phyloP scores from a whole-genome alignment of 75 land plant genomes.

The Cryptomeria japonica region DNA sequence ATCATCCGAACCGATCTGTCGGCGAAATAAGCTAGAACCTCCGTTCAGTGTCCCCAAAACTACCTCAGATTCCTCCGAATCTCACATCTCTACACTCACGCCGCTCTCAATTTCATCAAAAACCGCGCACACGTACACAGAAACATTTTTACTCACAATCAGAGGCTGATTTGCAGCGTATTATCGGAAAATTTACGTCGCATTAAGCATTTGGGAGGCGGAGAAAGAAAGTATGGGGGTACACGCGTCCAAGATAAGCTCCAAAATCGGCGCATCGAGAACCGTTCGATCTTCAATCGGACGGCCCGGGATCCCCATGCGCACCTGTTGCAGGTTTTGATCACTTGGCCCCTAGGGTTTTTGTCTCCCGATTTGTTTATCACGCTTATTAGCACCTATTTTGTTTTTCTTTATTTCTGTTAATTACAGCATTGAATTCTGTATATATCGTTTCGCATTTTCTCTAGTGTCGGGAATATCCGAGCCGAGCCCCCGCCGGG shows the following conservation, averaged over 20 bases:
- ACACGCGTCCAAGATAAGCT: conserved; percentile 14
- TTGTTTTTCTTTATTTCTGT: not conserved
- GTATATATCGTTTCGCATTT: not conserved
- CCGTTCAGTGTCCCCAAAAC: not conserved
- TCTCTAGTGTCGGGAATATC: conserved; percentile 4
- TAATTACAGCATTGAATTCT: not conserved
- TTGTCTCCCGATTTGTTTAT: not conserved
- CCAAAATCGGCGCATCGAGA: not conserved
- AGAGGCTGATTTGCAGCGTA: not conserved
- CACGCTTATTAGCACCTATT: not conserved
- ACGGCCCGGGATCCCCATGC: not conserved
- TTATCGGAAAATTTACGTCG: not conserved
- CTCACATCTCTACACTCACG: not conserved
- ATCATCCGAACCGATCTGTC: not conserved
- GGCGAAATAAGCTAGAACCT: too few relatives aligned
- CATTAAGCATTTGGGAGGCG: not conserved
- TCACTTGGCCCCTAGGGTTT: conserved; percentile 1
- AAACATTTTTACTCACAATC: not conserved
- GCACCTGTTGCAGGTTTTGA: conserved; percentile 7
- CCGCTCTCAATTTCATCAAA: not conserved
- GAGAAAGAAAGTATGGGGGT: not conserved
- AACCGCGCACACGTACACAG: not conserved
- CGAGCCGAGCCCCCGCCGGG: not conserved
- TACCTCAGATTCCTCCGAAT: not conserved
- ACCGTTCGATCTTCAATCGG: not conserved